Conservation (phyloP, 2,329 filamentous ascomycete genomes). For the Parastagonospora nodorum region DNA sequence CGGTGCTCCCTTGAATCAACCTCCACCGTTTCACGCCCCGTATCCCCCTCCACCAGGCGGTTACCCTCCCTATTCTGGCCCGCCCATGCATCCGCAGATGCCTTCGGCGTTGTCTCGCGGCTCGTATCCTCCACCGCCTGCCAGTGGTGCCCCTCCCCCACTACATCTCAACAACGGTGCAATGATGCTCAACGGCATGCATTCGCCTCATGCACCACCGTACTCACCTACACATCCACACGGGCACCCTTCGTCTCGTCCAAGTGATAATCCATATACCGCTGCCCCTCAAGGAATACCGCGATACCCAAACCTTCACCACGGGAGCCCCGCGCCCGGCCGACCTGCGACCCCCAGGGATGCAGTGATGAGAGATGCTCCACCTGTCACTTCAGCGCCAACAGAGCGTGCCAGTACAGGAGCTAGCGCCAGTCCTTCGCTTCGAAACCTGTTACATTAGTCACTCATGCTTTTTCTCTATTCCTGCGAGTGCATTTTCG, state of each 20-base stretch:
- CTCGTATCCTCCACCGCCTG: conserved; percentile 35
- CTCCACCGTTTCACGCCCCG: conserved; percentile 38
- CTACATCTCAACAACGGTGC: conserved; percentile 39
- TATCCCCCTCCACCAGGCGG: conserved; percentile 40
- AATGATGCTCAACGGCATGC: conserved; percentile 45
- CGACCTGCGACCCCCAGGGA: conserved; percentile 44
- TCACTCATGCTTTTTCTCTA: conserved; percentile 10
- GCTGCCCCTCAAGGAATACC: conserved; percentile 31
- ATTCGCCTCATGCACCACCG: conserved; percentile 42
- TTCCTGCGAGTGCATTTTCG: conserved; percentile 7
- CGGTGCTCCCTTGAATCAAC: conserved; percentile 28
- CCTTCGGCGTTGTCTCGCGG: conserved; percentile 32
- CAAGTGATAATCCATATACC: conserved; percentile 43
- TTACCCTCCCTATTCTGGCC: conserved; percentile 39
- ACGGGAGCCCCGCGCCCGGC: conserved; percentile 39
- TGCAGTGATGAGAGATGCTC: conserved; percentile 40
- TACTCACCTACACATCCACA: conserved; percentile 45
- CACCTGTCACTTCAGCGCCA: conserved; percentile 29
- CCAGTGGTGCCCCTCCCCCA: conserved; percentile 34
- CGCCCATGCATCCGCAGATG: conserved; percentile 35
- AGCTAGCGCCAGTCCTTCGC: conserved; percentile 54
- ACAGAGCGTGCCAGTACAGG: conserved; percentile 40
- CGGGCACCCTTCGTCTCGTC: conserved; percentile 39
- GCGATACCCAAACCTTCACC: conserved; percentile 35
- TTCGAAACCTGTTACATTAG: conserved; percentile 55